Percentiles rank a stretch among this genome's conserved stretches.
These are phyloP conservation scores for Ganoderma boninense DNA, from an alignment of 1,284 basidiomycete species.

Conservation along the genomic window DNA sequence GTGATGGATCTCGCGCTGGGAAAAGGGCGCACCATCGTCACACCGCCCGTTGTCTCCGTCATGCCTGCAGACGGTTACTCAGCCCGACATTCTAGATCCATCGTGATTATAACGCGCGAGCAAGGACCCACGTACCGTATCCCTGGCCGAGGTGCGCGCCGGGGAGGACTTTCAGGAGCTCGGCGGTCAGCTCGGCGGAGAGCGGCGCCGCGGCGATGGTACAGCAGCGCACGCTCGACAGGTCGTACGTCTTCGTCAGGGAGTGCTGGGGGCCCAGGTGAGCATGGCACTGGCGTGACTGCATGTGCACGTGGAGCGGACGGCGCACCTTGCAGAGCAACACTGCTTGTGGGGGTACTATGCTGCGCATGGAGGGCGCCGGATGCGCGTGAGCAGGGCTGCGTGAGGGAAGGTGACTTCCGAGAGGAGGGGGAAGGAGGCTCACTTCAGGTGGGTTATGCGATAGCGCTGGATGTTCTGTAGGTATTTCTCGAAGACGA, in stretches of 20 bases:
- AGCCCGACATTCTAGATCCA: too few relatives aligned
- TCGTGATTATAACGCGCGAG: too few relatives aligned
- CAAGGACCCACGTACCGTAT: constrained; percentile 53
- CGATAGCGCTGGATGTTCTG: constrained; percentile 71
- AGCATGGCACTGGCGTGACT: too few relatives aligned
- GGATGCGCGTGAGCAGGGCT: too few relatives aligned
- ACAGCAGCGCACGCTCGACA: constrained; percentile 64
- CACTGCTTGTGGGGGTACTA: constrained; percentile 51
- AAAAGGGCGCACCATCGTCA: too few relatives aligned
- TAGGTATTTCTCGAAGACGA: constrained; percentile 72
- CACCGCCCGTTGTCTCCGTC: too few relatives aligned
- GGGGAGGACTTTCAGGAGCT: constrained; percentile 65
- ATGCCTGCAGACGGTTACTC: too few relatives aligned
- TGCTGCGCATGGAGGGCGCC: constrained; percentile 6
- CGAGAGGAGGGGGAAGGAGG: constrained; percentile 6
- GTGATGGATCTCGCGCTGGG: too few relatives aligned
- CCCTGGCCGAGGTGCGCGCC: constrained; percentile 70
- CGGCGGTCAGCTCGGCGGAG: constrained; percentile 67
- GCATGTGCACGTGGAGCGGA: background rate
- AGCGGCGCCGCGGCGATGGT: constrained; percentile 80
- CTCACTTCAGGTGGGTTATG: constrained; percentile 71
- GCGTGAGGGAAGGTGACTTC: constrained; percentile 3
- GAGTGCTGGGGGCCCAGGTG: constrained; percentile 57
- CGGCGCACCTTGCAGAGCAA: constrained; percentile 61
- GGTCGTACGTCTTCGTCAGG: constrained; percentile 69